Evolutionary conservation across 345 rosid species (phyloP), one percentile per base, ranked within the genome.

Genomic region (Orychophragmus violaceus): DNA sequence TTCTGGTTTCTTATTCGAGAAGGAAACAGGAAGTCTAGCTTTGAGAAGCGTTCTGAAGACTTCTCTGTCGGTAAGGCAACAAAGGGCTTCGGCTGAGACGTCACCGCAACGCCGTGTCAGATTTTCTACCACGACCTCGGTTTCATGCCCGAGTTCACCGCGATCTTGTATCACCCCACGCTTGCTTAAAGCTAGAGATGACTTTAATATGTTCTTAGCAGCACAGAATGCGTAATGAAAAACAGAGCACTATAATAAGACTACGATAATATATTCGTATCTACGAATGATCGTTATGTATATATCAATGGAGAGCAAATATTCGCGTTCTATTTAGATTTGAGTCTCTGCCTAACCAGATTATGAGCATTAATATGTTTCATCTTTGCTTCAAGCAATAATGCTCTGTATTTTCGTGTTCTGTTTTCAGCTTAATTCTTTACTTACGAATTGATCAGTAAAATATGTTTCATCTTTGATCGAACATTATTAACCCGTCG

Each of bases 51-150:
- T 77, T 8, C 72, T 87, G 8, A 85, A 82, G 74, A 78, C 73
- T 29, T 68, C 36, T 72, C 9, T 66, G 22, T 61, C 78, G 10
- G 66, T 45, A 49, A 62, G 78, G 29, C 70, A 85, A 44, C 57
- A 52, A 4, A 42, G 58, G 4, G 29, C 21, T 16, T 73, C 72
- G 44, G 82, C 78, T 24, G 82, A 84, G 14, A 75, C 76, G 0
- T 90, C 83, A 59, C 84, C 82, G 2, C 30, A 81, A 18, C 86
- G 84, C 29, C 96, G 84, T 60, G 96, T 89, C 49, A 74, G 89
- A 72, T 89, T 89, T 59, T 87, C 89, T 0, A 70, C 81, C 35
- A 79, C 85, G 0, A 46, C 13, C 6, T 68, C 77, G 8, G 53
- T 36, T 28, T 81, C 88, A 1, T 29, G 62, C 54, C 90, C 95